Percentiles rank a stretch among this genome's conserved stretches.
Evolutionary conservation across 192 early-diverging fungal species (phyloP).

Genomic region (Spizellomyces punctatus): DNA sequence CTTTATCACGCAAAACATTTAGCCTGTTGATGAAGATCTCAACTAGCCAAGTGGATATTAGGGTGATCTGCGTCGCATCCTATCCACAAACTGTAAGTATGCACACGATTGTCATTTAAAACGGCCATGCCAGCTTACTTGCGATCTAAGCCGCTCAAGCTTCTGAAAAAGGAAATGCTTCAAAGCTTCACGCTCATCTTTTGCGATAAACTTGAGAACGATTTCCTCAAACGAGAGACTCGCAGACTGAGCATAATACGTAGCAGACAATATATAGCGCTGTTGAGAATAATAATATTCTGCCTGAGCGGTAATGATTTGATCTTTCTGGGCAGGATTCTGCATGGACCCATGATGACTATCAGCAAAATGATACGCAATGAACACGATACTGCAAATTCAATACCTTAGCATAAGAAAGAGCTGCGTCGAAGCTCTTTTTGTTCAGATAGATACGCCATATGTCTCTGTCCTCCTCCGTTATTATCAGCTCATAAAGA

Average conservation of each 20-base stretch:
- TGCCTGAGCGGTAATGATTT: conserved; percentile 81
- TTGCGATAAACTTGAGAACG: conserved; percentile 79
- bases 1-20: conserved; percentile 55
- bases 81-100: conserved; percentile 29
- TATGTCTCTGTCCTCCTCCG: conserved; percentile 90
- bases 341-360: background rate
- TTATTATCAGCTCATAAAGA: conserved; percentile 89
- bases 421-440: conserved; percentile 80
- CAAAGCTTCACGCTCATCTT: conserved; percentile 73
- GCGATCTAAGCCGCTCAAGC: conserved; percentile 65
- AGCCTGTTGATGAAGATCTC: conserved; percentile 84
- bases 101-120: background rate
- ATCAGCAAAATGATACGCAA: background rate
- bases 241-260: conserved; percentile 80
- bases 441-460: conserved; percentile 88
- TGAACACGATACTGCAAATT: conserved; percentile 4
- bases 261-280: conserved; percentile 75
- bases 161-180: conserved; percentile 78
- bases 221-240: conserved; percentile 87
- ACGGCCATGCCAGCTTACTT: conserved; percentile 38
- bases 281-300: conserved; percentile 79
- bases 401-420: conserved; percentile 72
- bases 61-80: conserved; percentile 78
- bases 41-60: conserved; percentile 85
- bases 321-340: conserved; percentile 56